Evolutionary conservation across 345 rosid species (phyloP).

Genomic region (Pugionium dolabratum): DNA sequence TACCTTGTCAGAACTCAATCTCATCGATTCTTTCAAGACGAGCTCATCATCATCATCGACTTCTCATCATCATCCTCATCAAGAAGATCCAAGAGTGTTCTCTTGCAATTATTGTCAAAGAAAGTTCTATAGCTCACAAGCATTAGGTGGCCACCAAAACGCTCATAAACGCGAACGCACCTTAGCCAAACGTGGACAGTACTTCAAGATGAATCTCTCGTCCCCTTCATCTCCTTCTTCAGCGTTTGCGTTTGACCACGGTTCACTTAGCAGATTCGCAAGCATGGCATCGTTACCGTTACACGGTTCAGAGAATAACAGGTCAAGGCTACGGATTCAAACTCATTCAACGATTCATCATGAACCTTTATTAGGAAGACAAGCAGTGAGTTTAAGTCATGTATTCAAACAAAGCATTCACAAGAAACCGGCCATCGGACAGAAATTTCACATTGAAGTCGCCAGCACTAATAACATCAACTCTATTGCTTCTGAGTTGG

Average conservation of each 20-base stretch:
- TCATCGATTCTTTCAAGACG: conserved; percentile 48
- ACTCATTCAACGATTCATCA: conserved; percentile 62
- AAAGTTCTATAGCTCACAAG: conserved; percentile 93
- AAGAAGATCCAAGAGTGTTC: conserved; percentile 64
- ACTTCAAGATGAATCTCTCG: conserved; percentile 36
- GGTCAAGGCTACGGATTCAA: conserved; percentile 65
- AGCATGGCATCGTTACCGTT: conserved; percentile 77
- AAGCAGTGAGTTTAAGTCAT: conserved; percentile 46
- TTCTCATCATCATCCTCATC: conserved; percentile 29
- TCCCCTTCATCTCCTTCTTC: conserved; percentile 38
- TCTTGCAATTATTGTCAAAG: conserved; percentile 91
- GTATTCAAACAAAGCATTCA: conserved; percentile 46
- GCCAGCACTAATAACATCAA: conserved; percentile 32
- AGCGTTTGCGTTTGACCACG: conserved; percentile 44
- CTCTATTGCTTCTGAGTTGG: conserved; percentile 47
- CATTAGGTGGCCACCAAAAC: conserved; percentile 95
- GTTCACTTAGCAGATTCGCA: conserved; percentile 42
- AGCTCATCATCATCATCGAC: conserved; percentile 27
- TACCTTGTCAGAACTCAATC: conserved; percentile 50
- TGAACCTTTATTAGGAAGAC: conserved; percentile 47
- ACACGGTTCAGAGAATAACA: conserved; percentile 53
- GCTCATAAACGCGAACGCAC: conserved; percentile 91
- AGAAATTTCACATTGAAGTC: conserved; percentile 43
- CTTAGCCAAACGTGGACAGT: conserved; percentile 72
- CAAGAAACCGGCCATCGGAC: conserved; percentile 51